Conservation (phyloP, 306 rosid species). For the Dalbergia oliveri region DNA sequence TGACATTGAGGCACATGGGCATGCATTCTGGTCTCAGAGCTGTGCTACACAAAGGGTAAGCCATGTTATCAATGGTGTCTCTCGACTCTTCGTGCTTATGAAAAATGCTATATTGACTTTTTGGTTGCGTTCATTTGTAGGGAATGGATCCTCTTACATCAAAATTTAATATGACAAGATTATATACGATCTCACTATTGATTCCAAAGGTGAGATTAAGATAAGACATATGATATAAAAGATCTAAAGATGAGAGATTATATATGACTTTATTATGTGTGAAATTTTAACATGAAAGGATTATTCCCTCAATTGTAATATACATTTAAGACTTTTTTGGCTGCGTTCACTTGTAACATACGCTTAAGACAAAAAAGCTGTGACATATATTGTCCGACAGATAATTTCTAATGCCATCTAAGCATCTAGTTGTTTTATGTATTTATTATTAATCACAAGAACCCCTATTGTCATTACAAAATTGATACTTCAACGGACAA, state of each 20-base stretch:
- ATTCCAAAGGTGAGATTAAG: no score
- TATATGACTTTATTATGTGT: no score
- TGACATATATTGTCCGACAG: background rate
- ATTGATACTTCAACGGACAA: background rate
- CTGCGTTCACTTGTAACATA: background rate
- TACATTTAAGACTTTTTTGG: no score
- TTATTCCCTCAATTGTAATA: no score
- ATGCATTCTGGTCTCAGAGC: slow-evolving; percentile 5
- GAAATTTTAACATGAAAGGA: no score
- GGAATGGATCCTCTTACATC: no score
- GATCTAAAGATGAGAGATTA: no score
- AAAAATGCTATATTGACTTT: background rate
- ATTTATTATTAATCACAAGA: no score
- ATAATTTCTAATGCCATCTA: background rate
- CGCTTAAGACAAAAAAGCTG: background rate
- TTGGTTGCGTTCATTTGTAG: no score
- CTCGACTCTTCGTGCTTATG: background rate
- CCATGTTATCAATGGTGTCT: slow-evolving; percentile 7
- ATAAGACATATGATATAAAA: no score
- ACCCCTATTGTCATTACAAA: background rate
- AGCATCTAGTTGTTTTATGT: background rate
- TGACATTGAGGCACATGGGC: slow-evolving; percentile 18
- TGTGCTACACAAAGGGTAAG: background rate
- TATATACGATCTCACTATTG: no score
- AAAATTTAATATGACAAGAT: no score